Evolutionary conservation across 2,329 filamentous ascomycete species (phyloP), one percentile per base, ranked within the genome.

Genomic region (Dothistroma septosporum): DNA sequence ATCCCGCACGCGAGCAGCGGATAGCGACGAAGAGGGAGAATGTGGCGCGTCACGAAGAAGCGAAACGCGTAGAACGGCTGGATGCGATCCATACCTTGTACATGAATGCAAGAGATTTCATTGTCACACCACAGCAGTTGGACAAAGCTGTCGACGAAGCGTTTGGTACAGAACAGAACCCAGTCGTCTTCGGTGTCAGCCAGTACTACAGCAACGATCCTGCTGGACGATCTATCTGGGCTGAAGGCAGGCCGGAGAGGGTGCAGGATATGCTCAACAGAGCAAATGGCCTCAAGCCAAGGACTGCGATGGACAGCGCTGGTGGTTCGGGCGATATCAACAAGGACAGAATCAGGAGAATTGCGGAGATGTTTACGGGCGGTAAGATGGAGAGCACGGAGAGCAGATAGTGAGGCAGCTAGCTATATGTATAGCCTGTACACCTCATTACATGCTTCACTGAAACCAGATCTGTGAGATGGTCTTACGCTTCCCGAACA

Each of bases 21-120:
- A 80, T 57, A 81, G 83, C n/a, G 74, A 78, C 31, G 53, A 74
- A 70, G 58, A 59, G 58, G 22, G 60, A 61, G 24, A 70, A 72
- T 52, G 46, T 67, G 5, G 65, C 66, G 41, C 59, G 63, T 0
- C 63, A 63, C 33, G 62, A 65, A 14, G 61, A 62, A 7, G 48
- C 61, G 14, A 68, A 68, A 49, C 62, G 62, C n/a, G 66, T 64
- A 21, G 64, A 70, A 33, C 68, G 72, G 5, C 60, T 84, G 62
- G 85, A 93, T 66, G 83, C 87, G 16, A 78, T 99, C 32, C 91
- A 96, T 76, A 87, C 90, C 61, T 83, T 99, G 12, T 99, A 99
- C 77, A 89, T 94, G 78, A 89, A 92, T 68, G 92, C 94, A 5
- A 85, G 89, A 28, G 80, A 85, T 44, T 99, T 97, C 77, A 97